Evolutionary conservation across 2,329 filamentous ascomycete species (phyloP), one percentile per base, ranked within the genome.

Genomic region (Arthroderma uncinatum): DNA sequence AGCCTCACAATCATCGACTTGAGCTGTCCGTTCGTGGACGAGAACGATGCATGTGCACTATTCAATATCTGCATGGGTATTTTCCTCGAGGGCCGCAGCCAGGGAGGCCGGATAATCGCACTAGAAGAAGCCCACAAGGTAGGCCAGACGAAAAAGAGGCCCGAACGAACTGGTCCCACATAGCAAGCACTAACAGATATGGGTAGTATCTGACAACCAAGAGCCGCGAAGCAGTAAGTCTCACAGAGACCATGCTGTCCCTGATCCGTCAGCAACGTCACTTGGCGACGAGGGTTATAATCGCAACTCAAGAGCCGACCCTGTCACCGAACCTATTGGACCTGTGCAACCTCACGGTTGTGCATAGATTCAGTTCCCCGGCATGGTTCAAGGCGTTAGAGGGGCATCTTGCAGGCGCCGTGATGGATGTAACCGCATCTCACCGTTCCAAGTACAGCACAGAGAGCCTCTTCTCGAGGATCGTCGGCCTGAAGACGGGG

Each of bases 81-180:
- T 0, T 89, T 88, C 64, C 68, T 88, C 0, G 79, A 85, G 58
- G 74, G 81, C 50, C 69, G 76, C 0, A 62, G 68, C 0, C 67
- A 66, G 0, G 64, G 76, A 0, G 82, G 84, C 0, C 77, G 82
- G 3, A 74, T 90, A 37, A 70, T 91, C 12, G 85, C 85, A 0
- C 73, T 91, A 0, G 87, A 92, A 60, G 86, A 92, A 66, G 87
- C 87, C 0, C 87, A 93, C 66, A 90, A 90, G 64, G 79, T 80
- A 68, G 53, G 62, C 50, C 37, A 33, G n/a, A 50, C 21, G 19
- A 21, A 21, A 33, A 7, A 39, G 16, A 9, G 9, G 9, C 4
- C 21, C 33, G 9, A 30, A 14, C 40, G 19, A n/a, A 8, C 7
- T 16, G 6, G 23, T 37, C 50, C n/a, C 8, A 36, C 12, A 9